Conservation (phyloP, 2,329 filamentous ascomycete genomes). For the Fusarium sp. region DNA sequence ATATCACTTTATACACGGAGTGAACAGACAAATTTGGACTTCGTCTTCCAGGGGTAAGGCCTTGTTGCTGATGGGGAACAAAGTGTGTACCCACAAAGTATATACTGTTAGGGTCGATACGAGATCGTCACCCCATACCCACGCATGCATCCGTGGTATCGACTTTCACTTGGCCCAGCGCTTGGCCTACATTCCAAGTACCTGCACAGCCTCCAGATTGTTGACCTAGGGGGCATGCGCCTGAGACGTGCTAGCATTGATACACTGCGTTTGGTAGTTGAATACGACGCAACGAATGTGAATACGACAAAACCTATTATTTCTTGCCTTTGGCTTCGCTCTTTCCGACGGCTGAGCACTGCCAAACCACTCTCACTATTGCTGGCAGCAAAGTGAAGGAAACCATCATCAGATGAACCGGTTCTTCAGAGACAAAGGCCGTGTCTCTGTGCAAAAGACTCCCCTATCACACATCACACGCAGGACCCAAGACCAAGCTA, state of each 20-base stretch:
- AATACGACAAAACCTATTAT: slow-evolving; percentile 1
- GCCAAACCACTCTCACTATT: neutral
- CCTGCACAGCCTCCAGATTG: slow-evolving; percentile 40
- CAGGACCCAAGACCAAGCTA: slow-evolving; percentile 31
- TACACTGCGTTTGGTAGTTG: slow-evolving; percentile 13
- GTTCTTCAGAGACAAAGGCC: neutral
- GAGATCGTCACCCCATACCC: slow-evolving; percentile 38
- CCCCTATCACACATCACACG: slow-evolving; percentile 33
- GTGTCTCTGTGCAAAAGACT: slow-evolving; percentile 6
- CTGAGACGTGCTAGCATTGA: slow-evolving; percentile 34
- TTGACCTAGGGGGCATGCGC: slow-evolving; percentile 10
- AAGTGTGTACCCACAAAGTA: slow-evolving; percentile 25
- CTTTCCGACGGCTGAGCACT: neutral
- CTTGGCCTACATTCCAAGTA: slow-evolving; percentile 37
- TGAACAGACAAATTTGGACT: slow-evolving; percentile 15
- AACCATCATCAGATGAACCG: neutral
- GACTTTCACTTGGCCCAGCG: slow-evolving; percentile 27
- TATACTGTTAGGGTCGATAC: slow-evolving; percentile 44
- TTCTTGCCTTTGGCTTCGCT: neutral
- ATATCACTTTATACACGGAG: neutral
- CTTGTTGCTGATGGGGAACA: slow-evolving; percentile 1
- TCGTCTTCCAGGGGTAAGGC: slow-evolving; percentile 10
- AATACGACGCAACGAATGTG: slow-evolving; percentile 13
- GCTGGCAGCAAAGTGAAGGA: neutral
- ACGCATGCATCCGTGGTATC: slow-evolving; percentile 8